Base-by-base conservation (phyloP, 768 basidiomycete species). In the Porphyrellus cyaneotinctus region DNA sequence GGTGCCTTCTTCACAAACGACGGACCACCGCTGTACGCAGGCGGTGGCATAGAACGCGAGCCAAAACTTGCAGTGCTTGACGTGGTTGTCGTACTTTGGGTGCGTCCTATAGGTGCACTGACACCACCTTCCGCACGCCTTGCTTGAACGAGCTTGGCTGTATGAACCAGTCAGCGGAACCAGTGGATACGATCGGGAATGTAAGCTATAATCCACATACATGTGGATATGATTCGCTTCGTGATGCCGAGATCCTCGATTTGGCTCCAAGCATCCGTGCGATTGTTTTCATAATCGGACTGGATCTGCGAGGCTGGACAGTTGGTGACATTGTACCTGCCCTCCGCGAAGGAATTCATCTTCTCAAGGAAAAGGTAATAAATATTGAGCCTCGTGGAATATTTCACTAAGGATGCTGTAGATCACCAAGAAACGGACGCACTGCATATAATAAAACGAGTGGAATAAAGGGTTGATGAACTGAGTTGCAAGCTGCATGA, bases 361-460 rank as follows among this genome's bases (percentile, higher is more conserved):
- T 95, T 97, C 73, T 99, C 97, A 53, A 97, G 78, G 66, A 97
- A 82, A 51, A 97, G 75, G 72, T 97, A 98, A 74, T 85, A 95
- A 53, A 95, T 86, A 70, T 97, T 95, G 60, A 95, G 76, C 72
- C 92, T 95, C 57, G 44, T 31, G 24, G 22, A 18, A 39, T 22
- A 41, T 18, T 35, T 50, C 44, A 38, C 10, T 54, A 46, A 32
- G n/a, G 28, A 45, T 47, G 13, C 7, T 24, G 28, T 2, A 15
- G 41, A 33, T 26, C 32, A 39, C 33, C 32, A 47, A 33, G 42
- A 52, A 57, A 45, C 28, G 47, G 26, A 83, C 93, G 65, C 64
- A 95, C 92, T 98, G 93, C 94, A 99, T 97, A 70, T 95, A 99
- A 77, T 88, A 99, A 78, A 94, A 94, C 17, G 93, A 95, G 62